Percentiles rank a stretch among this genome's conserved stretches.
These are phyloP conservation scores for Coemansia sp. DNA, from an alignment of 192 early-diverging fungal genomes.

Conservation along the genomic window DNA sequence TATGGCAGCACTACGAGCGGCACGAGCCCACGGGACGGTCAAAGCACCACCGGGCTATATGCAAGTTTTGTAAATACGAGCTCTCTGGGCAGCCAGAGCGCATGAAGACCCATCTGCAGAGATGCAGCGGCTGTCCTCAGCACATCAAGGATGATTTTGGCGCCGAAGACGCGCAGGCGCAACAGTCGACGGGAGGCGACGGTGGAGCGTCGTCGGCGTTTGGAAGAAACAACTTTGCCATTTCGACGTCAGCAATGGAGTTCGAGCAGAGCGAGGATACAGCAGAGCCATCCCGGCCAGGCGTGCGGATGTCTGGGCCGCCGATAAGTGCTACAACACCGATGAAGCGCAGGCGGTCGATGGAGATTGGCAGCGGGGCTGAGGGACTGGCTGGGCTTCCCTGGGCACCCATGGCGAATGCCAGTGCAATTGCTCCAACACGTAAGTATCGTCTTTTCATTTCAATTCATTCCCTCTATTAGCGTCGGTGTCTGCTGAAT, in stretches of 20 bases:
- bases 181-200: constrained; percentile 1
- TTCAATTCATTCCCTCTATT: neutral
- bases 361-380: constrained; percentile 30
- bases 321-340: neutral
- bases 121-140: constrained; percentile 37
- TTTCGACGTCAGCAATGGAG: constrained; percentile 8
- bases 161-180: constrained; percentile 15
- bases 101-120: constrained; percentile 52
- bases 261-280: constrained; percentile 18
- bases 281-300: neutral
- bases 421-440: constrained; percentile 27
- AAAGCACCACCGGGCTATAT: constrained; percentile 54
- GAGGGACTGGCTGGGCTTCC: constrained; percentile 44
- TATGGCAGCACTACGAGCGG: constrained; percentile 55
- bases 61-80: constrained; percentile 52
- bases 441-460: constrained; percentile 27
- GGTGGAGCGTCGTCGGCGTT: constrained; percentile 1
- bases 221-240: constrained; percentile 12
- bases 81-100: constrained; percentile 53
- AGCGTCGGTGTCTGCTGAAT: neutral
- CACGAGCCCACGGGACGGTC: constrained; percentile 53
- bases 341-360: constrained; percentile 37
- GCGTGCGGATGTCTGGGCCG: neutral
- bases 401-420: constrained; percentile 39
- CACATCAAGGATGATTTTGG: constrained; percentile 43